These are phyloP conservation scores for Hypocrella siamensis DNA, from an alignment of 2,329 filamentous ascomycete genomes.

Conservation along the genomic window DNA sequence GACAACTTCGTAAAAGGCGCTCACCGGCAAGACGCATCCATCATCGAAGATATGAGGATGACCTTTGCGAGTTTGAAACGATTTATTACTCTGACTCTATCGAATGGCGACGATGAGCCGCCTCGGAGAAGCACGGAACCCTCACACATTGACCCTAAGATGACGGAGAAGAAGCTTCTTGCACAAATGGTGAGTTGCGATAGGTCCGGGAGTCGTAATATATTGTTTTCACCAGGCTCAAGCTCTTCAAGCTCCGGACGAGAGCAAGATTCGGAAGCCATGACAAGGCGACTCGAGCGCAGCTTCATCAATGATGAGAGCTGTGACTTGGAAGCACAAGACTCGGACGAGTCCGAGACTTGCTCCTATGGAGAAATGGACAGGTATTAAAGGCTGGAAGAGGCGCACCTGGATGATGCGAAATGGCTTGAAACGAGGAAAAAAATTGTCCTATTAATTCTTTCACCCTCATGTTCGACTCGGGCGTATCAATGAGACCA, in stretches of 20 bases:
- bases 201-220: slow-evolving; percentile 1
- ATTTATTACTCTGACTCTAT: slow-evolving; percentile 1
- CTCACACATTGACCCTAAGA: background rate
- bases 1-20: slow-evolving; percentile 10
- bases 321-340: slow-evolving; percentile 7
- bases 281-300: slow-evolving; percentile 6
- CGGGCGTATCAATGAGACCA: background rate
- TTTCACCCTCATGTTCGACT: background rate
- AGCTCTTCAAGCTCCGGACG: slow-evolving; percentile 9
- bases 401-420: too few relatives aligned
- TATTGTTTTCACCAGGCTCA: slow-evolving; percentile 8
- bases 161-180: background rate
- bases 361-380: background rate
- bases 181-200: background rate
- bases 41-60: slow-evolving; percentile 10
- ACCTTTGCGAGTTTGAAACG: slow-evolving; percentile 9
- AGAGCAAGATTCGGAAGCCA: slow-evolving; percentile 6
- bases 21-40: slow-evolving; percentile 11
- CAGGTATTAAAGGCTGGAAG: background rate
- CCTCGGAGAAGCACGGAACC: background rate
- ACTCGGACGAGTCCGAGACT: slow-evolving; percentile 3
- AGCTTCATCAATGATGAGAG: slow-evolving; percentile 1
- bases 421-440: too few relatives aligned
- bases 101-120: background rate
- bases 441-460: too few relatives aligned